These are phyloP conservation scores for Amanita fuliginea DNA, from an alignment of 768 basidiomycete species.

Conservation along the genomic window DNA sequence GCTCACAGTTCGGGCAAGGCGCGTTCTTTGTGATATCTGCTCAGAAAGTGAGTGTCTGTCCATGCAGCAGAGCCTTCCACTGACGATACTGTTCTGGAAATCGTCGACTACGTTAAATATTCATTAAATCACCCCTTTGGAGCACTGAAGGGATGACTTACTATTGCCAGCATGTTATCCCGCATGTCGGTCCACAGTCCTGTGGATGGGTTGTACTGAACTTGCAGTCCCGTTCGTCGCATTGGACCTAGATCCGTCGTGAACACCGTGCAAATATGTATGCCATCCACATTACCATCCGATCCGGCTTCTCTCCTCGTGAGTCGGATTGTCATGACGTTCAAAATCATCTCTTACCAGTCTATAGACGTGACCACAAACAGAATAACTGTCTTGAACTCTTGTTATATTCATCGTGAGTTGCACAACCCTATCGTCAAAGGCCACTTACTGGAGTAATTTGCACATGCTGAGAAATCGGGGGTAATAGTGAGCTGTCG, in stretches of 20 bases:
- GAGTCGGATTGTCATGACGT: background rate
- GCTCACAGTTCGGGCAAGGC: constrained; percentile 19
- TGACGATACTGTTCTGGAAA: constrained; percentile 63
- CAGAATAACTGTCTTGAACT: constrained; percentile 50
- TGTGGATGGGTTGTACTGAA: constrained; percentile 57
- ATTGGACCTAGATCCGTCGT: constrained; percentile 39
- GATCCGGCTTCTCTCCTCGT: constrained; percentile 36
- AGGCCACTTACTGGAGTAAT: constrained; percentile 50
- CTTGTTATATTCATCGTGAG: constrained; percentile 24
- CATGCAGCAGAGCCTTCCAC: constrained; percentile 14
- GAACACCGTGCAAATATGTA: constrained; percentile 6
- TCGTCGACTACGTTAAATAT: constrained; percentile 38
- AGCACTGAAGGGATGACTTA: constrained; percentile 25
- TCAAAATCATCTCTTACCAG: constrained; percentile 27
- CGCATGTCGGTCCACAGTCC: constrained; percentile 50
- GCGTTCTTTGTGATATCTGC: constrained; percentile 19
- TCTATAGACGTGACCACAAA: constrained; percentile 43
- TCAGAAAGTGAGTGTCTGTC: background rate
- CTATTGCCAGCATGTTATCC: constrained; percentile 68
- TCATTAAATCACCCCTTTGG: background rate
- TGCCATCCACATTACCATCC: constrained; percentile 33
- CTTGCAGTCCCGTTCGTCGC: constrained; percentile 55
- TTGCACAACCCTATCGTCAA: constrained; percentile 8
- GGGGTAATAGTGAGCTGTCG: constrained; percentile 13
- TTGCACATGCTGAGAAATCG: constrained; percentile 43